Conservation (phyloP, 106 monocot species). For the Allium sativum region DNA sequence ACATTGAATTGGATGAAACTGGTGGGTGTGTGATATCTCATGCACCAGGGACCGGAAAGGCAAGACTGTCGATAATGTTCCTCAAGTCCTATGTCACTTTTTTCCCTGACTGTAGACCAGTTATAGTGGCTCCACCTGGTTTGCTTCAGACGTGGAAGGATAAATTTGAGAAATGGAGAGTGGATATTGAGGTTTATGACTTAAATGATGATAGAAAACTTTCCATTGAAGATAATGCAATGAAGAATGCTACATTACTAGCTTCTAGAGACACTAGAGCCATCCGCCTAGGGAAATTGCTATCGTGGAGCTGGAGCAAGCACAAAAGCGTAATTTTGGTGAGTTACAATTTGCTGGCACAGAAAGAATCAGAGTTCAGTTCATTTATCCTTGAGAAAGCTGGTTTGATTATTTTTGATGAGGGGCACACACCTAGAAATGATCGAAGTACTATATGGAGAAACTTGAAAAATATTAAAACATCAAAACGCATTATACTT, state of each 20-base stretch:
- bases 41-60: conserved; percentile 90
- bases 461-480: conserved; percentile 29
- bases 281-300: conserved; percentile 28
- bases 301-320: conserved; percentile 28
- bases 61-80: conserved; percentile 47
- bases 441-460: conserved; percentile 42
- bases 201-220: conserved; percentile 4
- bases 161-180: conserved; percentile 51
- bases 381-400: conserved; percentile 38
- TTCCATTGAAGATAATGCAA: conserved; percentile 34
- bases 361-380: conserved; percentile 4
- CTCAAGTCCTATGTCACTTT: conserved; percentile 49
- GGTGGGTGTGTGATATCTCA: conserved; percentile 72
- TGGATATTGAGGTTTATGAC: too few relatives aligned
- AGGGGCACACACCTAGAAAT: conserved; percentile 79
- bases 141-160: conserved; percentile 61
- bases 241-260: conserved; percentile 4
- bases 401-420: conserved; percentile 59
- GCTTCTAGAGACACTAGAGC: not conserved
- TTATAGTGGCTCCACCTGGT: conserved; percentile 49
- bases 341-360: conserved; percentile 35
- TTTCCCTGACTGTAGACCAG: conserved; percentile 50
- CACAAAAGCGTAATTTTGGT: conserved; percentile 38
- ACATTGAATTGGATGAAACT: not conserved
- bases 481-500: conserved; percentile 52